These are phyloP conservation scores for Candida silvatica DNA, from an alignment of 805 yeast genomes.

Conservation along the genomic window DNA sequence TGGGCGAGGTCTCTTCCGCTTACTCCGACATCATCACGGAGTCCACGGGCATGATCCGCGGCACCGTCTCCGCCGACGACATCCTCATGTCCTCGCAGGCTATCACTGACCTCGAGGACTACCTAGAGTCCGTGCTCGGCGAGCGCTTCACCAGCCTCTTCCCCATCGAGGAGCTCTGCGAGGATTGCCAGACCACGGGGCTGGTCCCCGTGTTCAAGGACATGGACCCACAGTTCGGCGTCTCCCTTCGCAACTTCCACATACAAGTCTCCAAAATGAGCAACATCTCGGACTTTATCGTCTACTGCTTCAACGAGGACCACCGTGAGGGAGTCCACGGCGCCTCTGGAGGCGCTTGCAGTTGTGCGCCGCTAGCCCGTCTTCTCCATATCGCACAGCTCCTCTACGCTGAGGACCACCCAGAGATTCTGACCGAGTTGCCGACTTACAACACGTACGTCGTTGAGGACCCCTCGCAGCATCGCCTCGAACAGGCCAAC, in stretches of 20 bases:
- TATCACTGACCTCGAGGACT: slow-evolving; percentile 19
- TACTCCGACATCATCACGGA: slow-evolving; percentile 24
- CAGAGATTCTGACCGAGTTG: slow-evolving; percentile 12
- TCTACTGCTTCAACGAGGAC: slow-evolving; percentile 54
- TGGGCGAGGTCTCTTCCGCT: slow-evolving; percentile 20
- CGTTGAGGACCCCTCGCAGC: slow-evolving; percentile 12
- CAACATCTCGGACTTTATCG: slow-evolving; percentile 61
- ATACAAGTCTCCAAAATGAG: slow-evolving; percentile 80
- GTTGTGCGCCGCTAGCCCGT: slow-evolving; percentile 30
- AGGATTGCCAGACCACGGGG: slow-evolving; percentile 34
- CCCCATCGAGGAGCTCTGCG: slow-evolving; percentile 23
- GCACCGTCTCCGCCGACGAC: slow-evolving; percentile 46
- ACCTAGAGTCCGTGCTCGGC: slow-evolving; percentile 21
- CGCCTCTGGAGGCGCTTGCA: slow-evolving; percentile 19
- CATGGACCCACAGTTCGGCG: slow-evolving; percentile 64
- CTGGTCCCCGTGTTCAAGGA: slow-evolving; percentile 46
- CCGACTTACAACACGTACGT: slow-evolving; percentile 21
- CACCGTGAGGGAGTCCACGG: slow-evolving; percentile 19
- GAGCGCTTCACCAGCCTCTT: slow-evolving; percentile 8
- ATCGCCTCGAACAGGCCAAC: slow-evolving; percentile 11
- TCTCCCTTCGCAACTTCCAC: slow-evolving; percentile 76
- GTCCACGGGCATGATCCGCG: slow-evolving; percentile 40
- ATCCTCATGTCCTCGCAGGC: slow-evolving; percentile 37
- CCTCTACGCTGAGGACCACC: slow-evolving; percentile 16
- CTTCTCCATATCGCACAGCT: slow-evolving; percentile 36